Conservation (phyloP, 2,329 filamentous ascomycete species). For the Aspergillus amoenus region DNA sequence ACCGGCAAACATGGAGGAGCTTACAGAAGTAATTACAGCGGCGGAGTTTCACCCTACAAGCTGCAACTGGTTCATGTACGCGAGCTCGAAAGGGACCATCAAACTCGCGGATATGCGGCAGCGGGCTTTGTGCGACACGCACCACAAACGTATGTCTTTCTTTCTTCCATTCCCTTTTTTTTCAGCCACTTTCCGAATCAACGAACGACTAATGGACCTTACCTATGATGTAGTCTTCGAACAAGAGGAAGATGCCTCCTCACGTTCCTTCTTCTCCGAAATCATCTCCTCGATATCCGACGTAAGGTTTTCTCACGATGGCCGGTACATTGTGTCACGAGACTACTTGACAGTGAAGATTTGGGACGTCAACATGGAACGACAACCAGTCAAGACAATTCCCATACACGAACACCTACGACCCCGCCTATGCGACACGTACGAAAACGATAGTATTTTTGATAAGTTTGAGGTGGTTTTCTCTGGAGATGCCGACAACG, state of each 20-base stretch:
- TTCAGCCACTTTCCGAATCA: slow-evolving; percentile 3
- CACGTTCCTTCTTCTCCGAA: slow-evolving; percentile 98
- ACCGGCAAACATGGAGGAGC: slow-evolving; percentile 98
- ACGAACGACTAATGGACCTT: slow-evolving; percentile 13
- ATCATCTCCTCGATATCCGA: slow-evolving; percentile 99
- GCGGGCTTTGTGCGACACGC: slow-evolving; percentile 91
- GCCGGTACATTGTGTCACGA: slow-evolving; percentile 92
- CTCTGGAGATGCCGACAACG: slow-evolving; percentile 95
- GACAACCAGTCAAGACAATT: slow-evolving; percentile 95
- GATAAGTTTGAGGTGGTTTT: slow-evolving; percentile 99
- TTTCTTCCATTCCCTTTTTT: neutral
- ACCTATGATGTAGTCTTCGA: slow-evolving; percentile 74
- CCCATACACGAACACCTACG: slow-evolving; percentile 97
- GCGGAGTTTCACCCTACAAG: slow-evolving; percentile 95
- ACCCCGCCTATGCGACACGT: slow-evolving; percentile 92
- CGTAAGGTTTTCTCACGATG: slow-evolving; percentile 94
- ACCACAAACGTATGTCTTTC: slow-evolving; percentile 76
- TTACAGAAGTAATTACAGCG: slow-evolving; percentile 97
- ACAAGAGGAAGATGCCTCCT: slow-evolving; percentile 95
- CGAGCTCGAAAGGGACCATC: slow-evolving; percentile 97
- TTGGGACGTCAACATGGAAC: slow-evolving; percentile 99
- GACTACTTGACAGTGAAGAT: slow-evolving; percentile 99
- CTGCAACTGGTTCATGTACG: slow-evolving; percentile 99
- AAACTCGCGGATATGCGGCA: slow-evolving; percentile 98
- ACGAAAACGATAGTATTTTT: slow-evolving; percentile 99